Evolutionary conservation across 768 basidiomycete species (phyloP).

Genomic region (Exsudoporus frostii): DNA sequence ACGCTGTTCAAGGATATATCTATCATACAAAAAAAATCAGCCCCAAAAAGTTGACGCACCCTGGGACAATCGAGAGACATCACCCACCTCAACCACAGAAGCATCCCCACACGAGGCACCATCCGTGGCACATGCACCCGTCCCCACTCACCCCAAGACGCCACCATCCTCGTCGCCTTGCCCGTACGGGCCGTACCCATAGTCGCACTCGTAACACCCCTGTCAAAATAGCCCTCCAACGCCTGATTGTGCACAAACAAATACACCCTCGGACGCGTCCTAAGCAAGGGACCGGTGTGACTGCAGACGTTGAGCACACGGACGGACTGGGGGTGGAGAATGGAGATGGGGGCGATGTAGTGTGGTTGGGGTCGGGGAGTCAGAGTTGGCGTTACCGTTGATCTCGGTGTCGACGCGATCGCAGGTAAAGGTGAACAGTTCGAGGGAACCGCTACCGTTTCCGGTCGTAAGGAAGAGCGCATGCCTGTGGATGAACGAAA

Average conservation of each 20-base stretch:
- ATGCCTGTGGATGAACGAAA: conserved; percentile 44
- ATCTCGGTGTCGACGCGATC: neutral
- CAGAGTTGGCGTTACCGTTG: neutral
- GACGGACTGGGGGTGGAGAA: conserved; percentile 13
- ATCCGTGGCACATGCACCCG: conserved; percentile 33
- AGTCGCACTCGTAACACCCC: too few relatives aligned
- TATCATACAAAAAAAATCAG: conserved; percentile 1
- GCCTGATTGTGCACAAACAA: too few relatives aligned
- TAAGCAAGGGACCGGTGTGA: conserved; percentile 36
- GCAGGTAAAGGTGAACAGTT: conserved; percentile 40
- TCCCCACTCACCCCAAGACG: conserved; percentile 41
- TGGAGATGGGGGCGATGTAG: neutral
- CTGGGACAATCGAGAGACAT: too few relatives aligned
- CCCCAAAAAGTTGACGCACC: neutral
- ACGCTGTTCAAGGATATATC: conserved; percentile 43
- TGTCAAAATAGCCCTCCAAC: too few relatives aligned
- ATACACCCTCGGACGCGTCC: too few relatives aligned
- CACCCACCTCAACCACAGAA: conserved; percentile 41
- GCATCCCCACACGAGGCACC: conserved; percentile 24
- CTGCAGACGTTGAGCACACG: conserved; percentile 20
- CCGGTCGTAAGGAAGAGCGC: conserved; percentile 42
- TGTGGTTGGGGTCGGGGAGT: neutral
- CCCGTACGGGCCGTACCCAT: too few relatives aligned
- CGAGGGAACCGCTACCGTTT: conserved; percentile 35
- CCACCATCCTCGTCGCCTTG: neutral